Evolutionary conservation across 2,329 filamentous ascomycete species (phyloP), one percentile per base, ranked within the genome.

Genomic region (Aspergillus tamarii): DNA sequence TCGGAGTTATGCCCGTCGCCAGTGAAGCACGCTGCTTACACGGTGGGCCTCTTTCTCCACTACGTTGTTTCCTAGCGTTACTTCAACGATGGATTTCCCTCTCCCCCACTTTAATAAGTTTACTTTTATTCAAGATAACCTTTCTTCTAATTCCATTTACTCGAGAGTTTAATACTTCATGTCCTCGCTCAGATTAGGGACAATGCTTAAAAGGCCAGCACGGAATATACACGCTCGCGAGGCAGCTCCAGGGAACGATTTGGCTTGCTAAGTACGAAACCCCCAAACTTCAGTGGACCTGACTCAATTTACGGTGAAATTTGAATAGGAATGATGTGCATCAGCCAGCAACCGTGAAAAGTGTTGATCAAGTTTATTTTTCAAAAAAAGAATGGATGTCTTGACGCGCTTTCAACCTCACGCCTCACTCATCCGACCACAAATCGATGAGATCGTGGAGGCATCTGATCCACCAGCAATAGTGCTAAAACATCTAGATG

Each of bases 401-500:
- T 57, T 69, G 12, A 60, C 23, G 2, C 61, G 60, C 16, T 67
- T 69, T 50, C 65, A 65, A 36, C 8, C 2, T 48, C 34, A 55
- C 10, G 65, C 64, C 1, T 59, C 65, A 10, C 59, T n/a, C 26
- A 53, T 66, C 21, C 63, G 58, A 4, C 65, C 63, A 12, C 60
- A 70, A 19, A 46, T 71, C 52, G 68, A 70, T 58, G 62, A 67
- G n/a, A 66, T 67, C 4, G 28, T 63, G 28, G 57, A 67, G 23
- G 60, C 62, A n/a, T 50, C 46, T 3, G 7, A 23, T 21, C 41
- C 41, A 10, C 41, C 23, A 36, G 30, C 45, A 9, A 53, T 59
- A 8, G 8, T 32, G 30, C 16, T 59, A 10, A 61, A 59, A 16
- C 21, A 30, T 21, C n/a, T 61, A 16, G 55, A 59, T 11, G 32